Conservation (phyloP, 2,329 filamentous ascomycete species). For the Pseudocercospora pini-densiflorae region DNA sequence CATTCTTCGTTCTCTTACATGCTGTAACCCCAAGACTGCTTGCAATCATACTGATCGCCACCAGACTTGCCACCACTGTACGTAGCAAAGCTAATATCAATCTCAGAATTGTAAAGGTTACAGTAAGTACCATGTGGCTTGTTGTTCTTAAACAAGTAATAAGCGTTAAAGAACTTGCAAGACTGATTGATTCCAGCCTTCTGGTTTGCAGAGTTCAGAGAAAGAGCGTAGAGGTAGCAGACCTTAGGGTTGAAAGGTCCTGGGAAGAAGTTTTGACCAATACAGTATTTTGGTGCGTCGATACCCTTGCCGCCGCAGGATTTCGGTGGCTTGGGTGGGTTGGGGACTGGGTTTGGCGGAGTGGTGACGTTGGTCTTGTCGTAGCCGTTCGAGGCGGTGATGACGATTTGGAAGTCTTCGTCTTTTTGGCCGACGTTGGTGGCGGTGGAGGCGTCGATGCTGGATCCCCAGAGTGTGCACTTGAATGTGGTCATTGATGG, state of each 20-base stretch:
- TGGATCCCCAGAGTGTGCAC: slow-evolving; percentile 46
- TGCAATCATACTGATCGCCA: slow-evolving; percentile 29
- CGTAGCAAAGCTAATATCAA: slow-evolving; percentile 5
- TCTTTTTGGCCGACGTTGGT: slow-evolving; percentile 36
- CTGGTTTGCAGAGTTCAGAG: slow-evolving; percentile 23
- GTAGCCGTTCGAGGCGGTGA: slow-evolving; percentile 37
- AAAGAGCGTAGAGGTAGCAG: slow-evolving; percentile 32
- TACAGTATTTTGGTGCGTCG: slow-evolving; percentile 25
- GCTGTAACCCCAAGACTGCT: slow-evolving; percentile 32
- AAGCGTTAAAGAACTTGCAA: slow-evolving; percentile 40
- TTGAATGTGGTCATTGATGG: slow-evolving; percentile 46
- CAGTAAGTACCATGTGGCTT: slow-evolving; percentile 38
- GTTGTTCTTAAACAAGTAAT: slow-evolving; percentile 35
- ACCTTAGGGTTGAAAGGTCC: slow-evolving; percentile 38
- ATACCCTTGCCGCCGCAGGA: slow-evolving; percentile 27
- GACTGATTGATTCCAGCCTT: slow-evolving; percentile 27
- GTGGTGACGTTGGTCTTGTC: slow-evolving; percentile 32
- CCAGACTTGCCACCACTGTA: slow-evolving; percentile 13
- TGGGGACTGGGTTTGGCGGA: slow-evolving; percentile 24
- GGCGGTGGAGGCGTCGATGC: slow-evolving; percentile 36
- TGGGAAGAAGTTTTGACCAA: slow-evolving; percentile 39
- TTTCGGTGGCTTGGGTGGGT: slow-evolving; percentile 18
- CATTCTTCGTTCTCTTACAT: background rate
- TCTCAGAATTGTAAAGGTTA: slow-evolving; percentile 31
- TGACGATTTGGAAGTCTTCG: slow-evolving; percentile 37